Evolutionary conservation across 192 early-diverging fungal genomes (phyloP).

Genomic region (Podila minutissima): DNA sequence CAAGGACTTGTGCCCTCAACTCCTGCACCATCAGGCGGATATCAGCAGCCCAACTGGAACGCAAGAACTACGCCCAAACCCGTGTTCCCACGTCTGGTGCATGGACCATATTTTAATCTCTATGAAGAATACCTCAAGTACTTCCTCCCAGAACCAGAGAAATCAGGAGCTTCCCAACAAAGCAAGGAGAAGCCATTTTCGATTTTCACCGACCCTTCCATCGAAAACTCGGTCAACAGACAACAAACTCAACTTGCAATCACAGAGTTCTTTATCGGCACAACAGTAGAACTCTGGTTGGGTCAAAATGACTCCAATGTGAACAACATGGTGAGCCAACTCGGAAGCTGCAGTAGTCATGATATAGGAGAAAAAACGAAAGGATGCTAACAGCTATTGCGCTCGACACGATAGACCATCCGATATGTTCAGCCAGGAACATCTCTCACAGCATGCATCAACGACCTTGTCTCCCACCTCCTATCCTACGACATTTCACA

Average conservation of each 20-base stretch:
- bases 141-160: conserved; percentile 37
- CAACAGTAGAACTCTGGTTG: conserved; percentile 41
- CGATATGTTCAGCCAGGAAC: conserved; percentile 46
- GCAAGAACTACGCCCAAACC: conserved; percentile 33
- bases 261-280: conserved; percentile 47
- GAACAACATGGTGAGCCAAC: conserved; percentile 33
- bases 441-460: conserved; percentile 34
- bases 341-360: background rate
- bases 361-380: too few relatives aligned
- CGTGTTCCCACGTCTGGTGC: conserved; percentile 15
- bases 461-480: conserved; percentile 24
- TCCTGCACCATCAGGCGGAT: background rate
- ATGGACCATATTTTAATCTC: conserved; percentile 46
- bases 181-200: conserved; percentile 3
- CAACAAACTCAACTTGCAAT: conserved; percentile 34
- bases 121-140: conserved; percentile 42
- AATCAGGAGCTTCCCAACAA: background rate
- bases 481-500: conserved; percentile 21
- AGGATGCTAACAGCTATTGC: too few relatives aligned
- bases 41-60: conserved; percentile 15
- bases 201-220: conserved; percentile 28
- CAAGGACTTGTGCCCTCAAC: conserved; percentile 4
- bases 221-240: conserved; percentile 33
- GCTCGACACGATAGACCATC: conserved; percentile 9
- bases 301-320: conserved; percentile 35